Evolutionary conservation across 2,329 filamentous ascomycete genomes (phyloP).

Genomic region (Teratosphaeria pseudoeucalypti): DNA sequence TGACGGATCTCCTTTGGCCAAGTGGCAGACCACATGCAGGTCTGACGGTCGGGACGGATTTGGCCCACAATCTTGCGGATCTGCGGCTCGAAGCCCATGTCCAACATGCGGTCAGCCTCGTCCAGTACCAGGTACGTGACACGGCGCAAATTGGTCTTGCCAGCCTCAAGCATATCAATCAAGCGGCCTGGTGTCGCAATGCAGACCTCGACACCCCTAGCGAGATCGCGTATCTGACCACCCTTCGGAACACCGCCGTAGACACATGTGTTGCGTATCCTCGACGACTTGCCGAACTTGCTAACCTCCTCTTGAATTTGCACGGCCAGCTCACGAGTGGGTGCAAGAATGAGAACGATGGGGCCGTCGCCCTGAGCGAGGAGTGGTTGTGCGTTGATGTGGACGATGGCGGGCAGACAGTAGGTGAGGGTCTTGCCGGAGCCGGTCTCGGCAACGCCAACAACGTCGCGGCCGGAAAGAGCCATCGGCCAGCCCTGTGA

Average conservation of each 20-base stretch:
- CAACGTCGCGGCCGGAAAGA: conserved; percentile 91
- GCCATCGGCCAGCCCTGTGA: conserved; percentile 99
- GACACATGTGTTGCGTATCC: conserved; percentile 96
- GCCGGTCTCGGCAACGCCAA: conserved; percentile 97
- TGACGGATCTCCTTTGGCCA: conserved; percentile 98
- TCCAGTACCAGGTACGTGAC: conserved; percentile 98
- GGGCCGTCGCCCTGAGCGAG: conserved; percentile 90
- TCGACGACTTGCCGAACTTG: conserved; percentile 96
- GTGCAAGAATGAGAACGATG: conserved; percentile 90
- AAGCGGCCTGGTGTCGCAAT: conserved; percentile 96
- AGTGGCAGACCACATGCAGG: conserved; percentile 98
- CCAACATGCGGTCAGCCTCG: conserved; percentile 98
- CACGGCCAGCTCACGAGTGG: conserved; percentile 93
- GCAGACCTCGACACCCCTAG: conserved; percentile 92
- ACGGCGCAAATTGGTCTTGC: conserved; percentile 94
- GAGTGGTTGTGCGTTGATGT: conserved; percentile 98
- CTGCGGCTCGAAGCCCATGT: conserved; percentile 99
- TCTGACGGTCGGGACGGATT: conserved; percentile 96
- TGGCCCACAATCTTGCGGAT: conserved; percentile 98
- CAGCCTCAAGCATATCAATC: conserved; percentile 96
- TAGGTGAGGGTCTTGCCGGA: conserved; percentile 99
- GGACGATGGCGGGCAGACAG: conserved; percentile 93
- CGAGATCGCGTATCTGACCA: conserved; percentile 88
- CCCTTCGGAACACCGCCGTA: conserved; percentile 99
- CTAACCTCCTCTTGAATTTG: conserved; percentile 98